Base-by-base conservation (phyloP, 1,139 yeast species). In the Hyphopichia wangnamkhiaoensis region DNA sequence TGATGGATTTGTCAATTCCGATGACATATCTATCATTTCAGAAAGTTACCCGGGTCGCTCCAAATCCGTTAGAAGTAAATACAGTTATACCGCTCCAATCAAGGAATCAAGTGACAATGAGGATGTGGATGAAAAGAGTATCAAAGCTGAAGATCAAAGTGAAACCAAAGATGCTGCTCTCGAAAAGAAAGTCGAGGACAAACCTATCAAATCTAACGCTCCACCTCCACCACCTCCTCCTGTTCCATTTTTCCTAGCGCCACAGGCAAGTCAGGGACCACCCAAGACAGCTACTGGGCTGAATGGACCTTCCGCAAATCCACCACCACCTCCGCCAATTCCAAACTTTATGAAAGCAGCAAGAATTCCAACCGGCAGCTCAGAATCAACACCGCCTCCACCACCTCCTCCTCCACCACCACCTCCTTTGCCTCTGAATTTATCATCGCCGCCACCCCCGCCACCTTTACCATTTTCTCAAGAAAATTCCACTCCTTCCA, bases 261-360 rank as follows among this genome's bases (percentile, higher is more conserved):
- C 33, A 10, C 15, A 28, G 10, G 31, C 31, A 8, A 12, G 10
- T 16, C 24, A 31, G 19, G 15, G 32, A 25, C 15, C 15, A 10
- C 14, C 21, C 31, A 29, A 25, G 5, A 13, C 29, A 5, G 16
- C 61, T 64, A 3, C 59, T n/a, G n/a, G n/a, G n/a, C 59, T 12
- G 56, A 58, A 6, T 51, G 59, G n/a, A 24, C 35, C 43, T 5
- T 37, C 47, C 5, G 58, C 66, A 20, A 61, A 63, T 12, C 63
- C 69, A 5, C 61, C 68, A 9, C 62, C 65, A 8, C 68, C 71
- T 3, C 68, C 72, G 2, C 67, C 68, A n/a, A 44, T 60, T 3
- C 65, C 68, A 7, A 44, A 26, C 9, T 47, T 53, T 37, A 39
- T 49, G 24, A 39, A 36, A 29, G 38, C 35, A 3, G 35, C 27